Conservation (phyloP, 306 rosid genomes). For the Dryas drummondii region DNA sequence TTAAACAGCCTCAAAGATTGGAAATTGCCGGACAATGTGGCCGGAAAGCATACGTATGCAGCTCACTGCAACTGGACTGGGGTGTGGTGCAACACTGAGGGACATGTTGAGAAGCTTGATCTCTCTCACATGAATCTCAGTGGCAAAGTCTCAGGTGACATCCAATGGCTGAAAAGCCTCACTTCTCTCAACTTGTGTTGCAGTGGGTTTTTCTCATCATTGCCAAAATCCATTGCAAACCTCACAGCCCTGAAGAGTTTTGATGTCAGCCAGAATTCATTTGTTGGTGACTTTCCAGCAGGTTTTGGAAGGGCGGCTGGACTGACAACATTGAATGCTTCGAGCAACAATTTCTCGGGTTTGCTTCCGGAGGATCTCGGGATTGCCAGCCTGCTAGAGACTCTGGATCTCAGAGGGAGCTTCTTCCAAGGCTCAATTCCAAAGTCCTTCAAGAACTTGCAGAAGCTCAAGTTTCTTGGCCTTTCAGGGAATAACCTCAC, state of each 20-base stretch:
- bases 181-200: slow-evolving; percentile 65
- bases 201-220: slow-evolving; percentile 66
- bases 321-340: slow-evolving; percentile 53
- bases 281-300: slow-evolving; percentile 62
- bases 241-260: slow-evolving; percentile 57
- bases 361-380: slow-evolving; percentile 71
- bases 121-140: slow-evolving; percentile 88
- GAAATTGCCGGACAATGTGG: slow-evolving; percentile 39
- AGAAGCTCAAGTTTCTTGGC: slow-evolving; percentile 86
- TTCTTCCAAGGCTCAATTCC: slow-evolving; percentile 74
- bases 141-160: slow-evolving; percentile 57
- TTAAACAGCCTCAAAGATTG: slow-evolving; percentile 55
- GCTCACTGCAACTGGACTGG: slow-evolving; percentile 78
- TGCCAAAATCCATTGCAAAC: slow-evolving; percentile 63
- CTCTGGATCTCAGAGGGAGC: slow-evolving; percentile 87
- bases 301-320: slow-evolving; percentile 56
- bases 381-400: slow-evolving; percentile 66
- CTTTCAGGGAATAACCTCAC: slow-evolving; percentile 88
- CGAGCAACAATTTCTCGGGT: slow-evolving; percentile 81
- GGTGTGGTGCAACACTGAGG: slow-evolving; percentile 59
- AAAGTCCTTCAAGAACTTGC: slow-evolving; percentile 54
- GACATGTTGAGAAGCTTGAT: slow-evolving; percentile 63
- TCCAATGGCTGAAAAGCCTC: slow-evolving; percentile 53
- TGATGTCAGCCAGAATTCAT: slow-evolving; percentile 84
- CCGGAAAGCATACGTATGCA: slow-evolving; percentile 12